These are phyloP conservation scores for Amaranthus palmeri DNA, from an alignment of 148 eudicot genomes.

Conservation along the genomic window DNA sequence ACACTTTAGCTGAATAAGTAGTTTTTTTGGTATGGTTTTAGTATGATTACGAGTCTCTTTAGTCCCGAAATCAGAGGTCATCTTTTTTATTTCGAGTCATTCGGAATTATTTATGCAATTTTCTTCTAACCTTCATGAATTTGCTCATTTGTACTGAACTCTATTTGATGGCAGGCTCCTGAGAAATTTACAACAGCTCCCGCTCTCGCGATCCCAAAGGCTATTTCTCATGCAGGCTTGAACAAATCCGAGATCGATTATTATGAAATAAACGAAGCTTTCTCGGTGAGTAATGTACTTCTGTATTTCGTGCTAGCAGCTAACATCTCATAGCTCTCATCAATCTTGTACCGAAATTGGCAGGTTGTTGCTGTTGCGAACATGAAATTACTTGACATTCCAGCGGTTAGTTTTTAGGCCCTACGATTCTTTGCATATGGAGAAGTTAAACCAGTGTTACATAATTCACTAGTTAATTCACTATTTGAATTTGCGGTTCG, in stretches of 20 bases:
- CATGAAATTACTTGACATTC: conserved; percentile 69
- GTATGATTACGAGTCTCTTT: no score
- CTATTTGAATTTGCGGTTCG: no score
- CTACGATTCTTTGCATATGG: conserved; percentile 2
- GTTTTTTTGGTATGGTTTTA: no score
- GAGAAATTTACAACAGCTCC: conserved; percentile 93
- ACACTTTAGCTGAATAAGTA: no score
- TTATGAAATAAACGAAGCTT: conserved; percentile 96
- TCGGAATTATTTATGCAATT: background rate
- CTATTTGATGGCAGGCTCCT: conserved; percentile 51
- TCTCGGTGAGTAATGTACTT: conserved; percentile 51
- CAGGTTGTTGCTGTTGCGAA: conserved; percentile 97
- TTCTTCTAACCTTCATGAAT: background rate
- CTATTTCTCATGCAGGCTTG: conserved; percentile 81
- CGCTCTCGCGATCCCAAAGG: conserved; percentile 90
- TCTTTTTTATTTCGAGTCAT: no score
- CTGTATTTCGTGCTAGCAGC: background rate
- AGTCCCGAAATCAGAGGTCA: no score
- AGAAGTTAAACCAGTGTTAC: background rate
- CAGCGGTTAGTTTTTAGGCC: conserved; percentile 49
- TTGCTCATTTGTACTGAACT: background rate
- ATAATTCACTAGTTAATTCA: no score
- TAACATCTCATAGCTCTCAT: background rate
- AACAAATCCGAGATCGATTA: conserved; percentile 80
- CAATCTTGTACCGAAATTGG: conserved; percentile 9